phyloP scores from a whole-genome alignment of 1,284 basidiomycete species.

The Porogramme epimiltina region DNA sequence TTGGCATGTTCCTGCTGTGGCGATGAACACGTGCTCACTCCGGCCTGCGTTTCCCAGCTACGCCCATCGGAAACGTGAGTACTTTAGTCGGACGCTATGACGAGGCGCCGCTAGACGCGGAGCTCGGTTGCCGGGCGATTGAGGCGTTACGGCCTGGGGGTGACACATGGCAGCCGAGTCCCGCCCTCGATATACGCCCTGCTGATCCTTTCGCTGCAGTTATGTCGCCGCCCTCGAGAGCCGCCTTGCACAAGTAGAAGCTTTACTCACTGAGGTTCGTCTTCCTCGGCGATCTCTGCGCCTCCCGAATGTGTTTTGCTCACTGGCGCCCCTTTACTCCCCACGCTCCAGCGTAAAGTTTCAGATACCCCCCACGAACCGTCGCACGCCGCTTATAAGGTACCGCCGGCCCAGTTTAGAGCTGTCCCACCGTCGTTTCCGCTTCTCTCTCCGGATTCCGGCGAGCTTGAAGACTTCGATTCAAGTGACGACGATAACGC shows the following conservation, averaged over 20 bases:
- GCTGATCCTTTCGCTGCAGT: neutral
- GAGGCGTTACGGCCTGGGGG: too few relatives aligned
- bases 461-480: constrained; percentile 27
- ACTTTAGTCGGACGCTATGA: neutral
- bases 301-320: neutral
- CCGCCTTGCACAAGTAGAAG: neutral
- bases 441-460: neutral
- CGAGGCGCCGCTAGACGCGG: too few relatives aligned
- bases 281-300: too few relatives aligned
- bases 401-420: too few relatives aligned
- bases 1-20: too few relatives aligned
- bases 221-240: neutral
- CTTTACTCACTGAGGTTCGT: neutral
- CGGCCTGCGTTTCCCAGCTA: too few relatives aligned
- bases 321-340: neutral
- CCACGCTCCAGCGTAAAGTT: neutral
- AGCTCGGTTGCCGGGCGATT: too few relatives aligned
- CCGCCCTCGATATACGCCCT: too few relatives aligned
- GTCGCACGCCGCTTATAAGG: neutral
- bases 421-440: too few relatives aligned
- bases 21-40: too few relatives aligned
- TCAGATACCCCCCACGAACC: too few relatives aligned
- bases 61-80: neutral
- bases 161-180: too few relatives aligned
- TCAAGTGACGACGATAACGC: constrained; percentile 39